These are phyloP conservation scores for Colletotrichum sidae DNA, from an alignment of 2,329 filamentous ascomycete species.

Conservation along the genomic window DNA sequence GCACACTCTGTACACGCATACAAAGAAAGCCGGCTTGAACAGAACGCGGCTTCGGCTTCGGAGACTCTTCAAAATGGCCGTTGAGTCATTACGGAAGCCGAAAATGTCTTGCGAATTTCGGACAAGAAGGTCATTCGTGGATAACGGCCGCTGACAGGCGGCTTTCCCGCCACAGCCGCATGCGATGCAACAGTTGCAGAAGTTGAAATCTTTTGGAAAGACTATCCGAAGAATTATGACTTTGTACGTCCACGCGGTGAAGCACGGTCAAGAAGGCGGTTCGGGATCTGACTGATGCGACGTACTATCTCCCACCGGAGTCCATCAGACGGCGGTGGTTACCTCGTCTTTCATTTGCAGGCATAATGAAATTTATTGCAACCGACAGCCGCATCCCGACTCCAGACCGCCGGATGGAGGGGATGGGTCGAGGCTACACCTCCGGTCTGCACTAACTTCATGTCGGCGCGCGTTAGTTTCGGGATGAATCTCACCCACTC, in stretches of 20 bases:
- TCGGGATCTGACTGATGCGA: background rate
- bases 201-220: too few species aligned
- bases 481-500: constrained; percentile 1
- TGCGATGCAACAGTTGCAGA: too few species aligned
- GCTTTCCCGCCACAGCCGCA: too few species aligned
- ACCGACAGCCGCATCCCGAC: constrained; percentile 14
- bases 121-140: background rate
- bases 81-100: background rate
- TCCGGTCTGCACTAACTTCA: background rate
- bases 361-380: constrained; percentile 10
- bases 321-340: background rate
- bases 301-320: background rate
- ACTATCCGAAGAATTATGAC: too few species aligned
- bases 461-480: constrained; percentile 20
- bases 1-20: too few species aligned
- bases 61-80: background rate
- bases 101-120: background rate
- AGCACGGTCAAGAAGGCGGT: background rate
- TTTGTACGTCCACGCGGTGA: too few species aligned
- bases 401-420: constrained; percentile 9
- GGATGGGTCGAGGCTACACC: background rate
- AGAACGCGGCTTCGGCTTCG: constrained; percentile 18
- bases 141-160: too few species aligned
- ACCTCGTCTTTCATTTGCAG: constrained; percentile 3
- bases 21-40: too few species aligned